These are phyloP conservation scores for Mucor sp. DNA, from an alignment of 371 early-diverging fungal genomes.

Conservation along the genomic window DNA sequence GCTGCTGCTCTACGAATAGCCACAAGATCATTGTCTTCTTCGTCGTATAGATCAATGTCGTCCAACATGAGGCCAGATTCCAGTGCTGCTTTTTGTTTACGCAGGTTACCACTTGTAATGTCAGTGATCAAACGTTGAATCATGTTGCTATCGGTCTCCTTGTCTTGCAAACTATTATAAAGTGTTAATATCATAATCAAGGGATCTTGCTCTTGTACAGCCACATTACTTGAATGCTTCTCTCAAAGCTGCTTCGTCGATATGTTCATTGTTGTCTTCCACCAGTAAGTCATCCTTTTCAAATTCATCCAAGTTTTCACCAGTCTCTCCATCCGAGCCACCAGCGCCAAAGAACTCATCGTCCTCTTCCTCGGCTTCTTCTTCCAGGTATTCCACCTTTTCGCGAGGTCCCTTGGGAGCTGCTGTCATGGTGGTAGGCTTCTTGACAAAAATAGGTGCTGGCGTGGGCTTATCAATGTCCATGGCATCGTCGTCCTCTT, in stretches of 20 bases:
- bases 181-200: not conserved
- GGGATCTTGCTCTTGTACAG: no score
- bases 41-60: constrained; percentile 43
- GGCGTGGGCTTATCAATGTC: constrained; percentile 9
- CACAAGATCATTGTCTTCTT: constrained; percentile 41
- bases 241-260: constrained; percentile 39
- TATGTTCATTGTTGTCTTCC: constrained; percentile 37
- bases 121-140: constrained; percentile 45
- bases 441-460: not conserved
- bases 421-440: not conserved
- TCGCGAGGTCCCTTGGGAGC: not conserved
- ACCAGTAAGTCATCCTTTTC: constrained; percentile 49
- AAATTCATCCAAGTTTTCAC: constrained; percentile 43
- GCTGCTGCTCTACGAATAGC: constrained; percentile 38
- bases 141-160: constrained; percentile 44
- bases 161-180: constrained; percentile 32
- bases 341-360: constrained; percentile 51
- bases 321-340: constrained; percentile 37
- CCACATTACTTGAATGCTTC: constrained; percentile 34
- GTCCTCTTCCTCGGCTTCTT: constrained; percentile 55
- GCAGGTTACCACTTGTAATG: constrained; percentile 46
- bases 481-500: constrained; percentile 15
- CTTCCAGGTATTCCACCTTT: constrained; percentile 39
- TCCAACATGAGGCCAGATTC: constrained; percentile 44
- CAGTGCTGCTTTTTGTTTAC: constrained; percentile 38